These are phyloP conservation scores for Boletus calvinii DNA, from an alignment of 1,284 basidiomycete species.

Conservation along the genomic window DNA sequence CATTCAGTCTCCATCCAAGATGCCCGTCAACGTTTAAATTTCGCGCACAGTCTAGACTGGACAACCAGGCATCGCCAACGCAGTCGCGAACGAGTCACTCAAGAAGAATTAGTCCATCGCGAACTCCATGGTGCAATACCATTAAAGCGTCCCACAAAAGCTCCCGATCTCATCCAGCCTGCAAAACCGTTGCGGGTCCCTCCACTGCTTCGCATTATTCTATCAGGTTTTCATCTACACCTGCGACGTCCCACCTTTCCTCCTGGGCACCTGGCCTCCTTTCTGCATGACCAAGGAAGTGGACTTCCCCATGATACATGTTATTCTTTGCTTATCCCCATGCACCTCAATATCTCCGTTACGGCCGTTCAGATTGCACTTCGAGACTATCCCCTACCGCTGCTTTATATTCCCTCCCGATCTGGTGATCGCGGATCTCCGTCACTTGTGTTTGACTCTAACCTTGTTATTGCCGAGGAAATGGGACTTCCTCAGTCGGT, in stretches of 20 bases:
- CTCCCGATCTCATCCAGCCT: slow-evolving; percentile 37
- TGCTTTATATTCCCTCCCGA: slow-evolving; percentile 58
- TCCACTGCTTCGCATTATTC: slow-evolving; percentile 73
- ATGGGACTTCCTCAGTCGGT: slow-evolving; percentile 71
- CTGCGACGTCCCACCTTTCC: slow-evolving; percentile 67
- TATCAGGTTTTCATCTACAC: slow-evolving; percentile 60
- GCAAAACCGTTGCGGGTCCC: slow-evolving; percentile 47
- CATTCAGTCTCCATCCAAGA: slow-evolving; percentile 72
- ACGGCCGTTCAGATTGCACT: slow-evolving; percentile 63
- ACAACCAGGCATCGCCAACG: slow-evolving; percentile 49
- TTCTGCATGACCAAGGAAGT: slow-evolving; percentile 67
- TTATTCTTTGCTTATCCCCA: slow-evolving; percentile 82
- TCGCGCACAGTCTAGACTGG: slow-evolving; percentile 84
- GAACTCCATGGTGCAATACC: slow-evolving; percentile 32
- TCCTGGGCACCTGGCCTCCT: slow-evolving; percentile 58
- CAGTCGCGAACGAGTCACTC: slow-evolving; percentile 34
- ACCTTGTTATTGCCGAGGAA: slow-evolving; percentile 90
- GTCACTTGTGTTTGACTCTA: slow-evolving; percentile 71
- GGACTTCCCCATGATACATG: slow-evolving; percentile 70
- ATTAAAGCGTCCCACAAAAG: slow-evolving; percentile 30
- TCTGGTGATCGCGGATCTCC: slow-evolving; percentile 34
- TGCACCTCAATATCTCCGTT: slow-evolving; percentile 76
- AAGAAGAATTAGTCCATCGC: slow-evolving; percentile 37
- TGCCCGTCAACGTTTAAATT: slow-evolving; percentile 71
- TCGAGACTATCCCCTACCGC: slow-evolving; percentile 80